Base-by-base conservation (phyloP, 2,329 filamentous ascomycete genomes). In the Emmonsiellopsis sp. region DNA sequence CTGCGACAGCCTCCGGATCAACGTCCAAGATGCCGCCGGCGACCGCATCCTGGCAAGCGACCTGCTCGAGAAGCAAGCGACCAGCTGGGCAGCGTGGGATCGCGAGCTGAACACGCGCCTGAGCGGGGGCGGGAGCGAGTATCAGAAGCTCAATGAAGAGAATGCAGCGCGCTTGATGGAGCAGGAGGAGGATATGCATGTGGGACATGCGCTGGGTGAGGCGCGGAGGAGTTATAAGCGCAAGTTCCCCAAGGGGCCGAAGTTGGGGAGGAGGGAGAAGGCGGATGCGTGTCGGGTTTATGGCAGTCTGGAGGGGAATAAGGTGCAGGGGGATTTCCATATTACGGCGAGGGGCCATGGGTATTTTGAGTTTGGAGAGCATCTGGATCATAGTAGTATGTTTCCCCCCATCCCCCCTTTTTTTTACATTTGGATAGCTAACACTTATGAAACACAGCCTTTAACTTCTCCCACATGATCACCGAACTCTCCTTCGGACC, bases 391-490 rank as follows among this genome's bases (percentile, higher is more conserved):
- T 69, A 76, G 68, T 42, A 70, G 89, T 93, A 78, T 71, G 84
- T 76, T 39, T 50, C 44, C 13, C 13, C 17, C 17, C 17, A 14
- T 14, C 14, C n/a, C 7, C 2, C 17, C 33, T 49, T 53, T 48
- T 43, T 52, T 34, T 27, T 49, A 17, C 2, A 17, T 17, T 17
- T 17, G 17, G 17, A 36, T 48, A n/a, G 17, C 17, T 44, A 11
- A 54, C 56, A n/a, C 52, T 57, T 17, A 34, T 33, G 34, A 13
- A 42, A 14, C 11, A 34, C 62, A 92, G 88, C 79, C 21, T 96
- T 98, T 80, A 97, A 98, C 79, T 98, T 98, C 78, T 92, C 89
- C 34, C 93, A 98, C 75, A 85, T 95, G 69, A 83, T 98, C 74
- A 91, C 87, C 63, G 93, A 98, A 71, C 82, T 98, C 62, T 96